Conservation (phyloP, 805 yeast species). For the Cyberlindnera americana region DNA sequence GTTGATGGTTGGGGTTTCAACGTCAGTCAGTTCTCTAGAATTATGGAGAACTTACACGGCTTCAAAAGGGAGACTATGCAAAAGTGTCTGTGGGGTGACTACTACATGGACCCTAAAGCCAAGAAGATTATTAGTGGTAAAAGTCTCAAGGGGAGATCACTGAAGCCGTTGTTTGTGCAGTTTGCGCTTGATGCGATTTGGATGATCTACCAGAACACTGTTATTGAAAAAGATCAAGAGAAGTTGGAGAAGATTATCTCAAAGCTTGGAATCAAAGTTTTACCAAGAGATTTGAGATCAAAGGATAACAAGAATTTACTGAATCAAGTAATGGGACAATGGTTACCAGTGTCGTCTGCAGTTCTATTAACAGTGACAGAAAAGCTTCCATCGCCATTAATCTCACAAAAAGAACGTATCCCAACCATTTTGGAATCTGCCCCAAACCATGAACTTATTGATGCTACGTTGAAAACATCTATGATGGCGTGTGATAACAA, state of each 20-base stretch:
- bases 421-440: constrained; percentile 61
- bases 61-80: constrained; percentile 74
- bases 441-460: constrained; percentile 47
- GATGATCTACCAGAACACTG: constrained; percentile 78
- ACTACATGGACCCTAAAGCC: constrained; percentile 81
- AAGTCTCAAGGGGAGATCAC: constrained; percentile 53
- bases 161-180: constrained; percentile 83
- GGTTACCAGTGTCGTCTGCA: constrained; percentile 92
- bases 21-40: constrained; percentile 79
- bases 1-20: constrained; percentile 98
- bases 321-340: constrained; percentile 74
- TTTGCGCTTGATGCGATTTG: constrained; percentile 86
- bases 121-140: constrained; percentile 74
- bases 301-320: constrained; percentile 68
- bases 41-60: constrained; percentile 81
- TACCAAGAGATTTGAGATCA: constrained; percentile 74
- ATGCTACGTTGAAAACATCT: constrained; percentile 44
- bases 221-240: constrained; percentile 62
- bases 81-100: constrained; percentile 96
- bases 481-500: constrained; percentile 65
- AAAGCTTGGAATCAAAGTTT: constrained; percentile 62
- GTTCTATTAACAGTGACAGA: constrained; percentile 81
- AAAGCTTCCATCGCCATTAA: constrained; percentile 76
- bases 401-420: constrained; percentile 70
- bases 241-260: constrained; percentile 70